phyloP scores from a whole-genome alignment of 495 filamentous ascomycete species.

The Staphylotrichum longicolle region DNA sequence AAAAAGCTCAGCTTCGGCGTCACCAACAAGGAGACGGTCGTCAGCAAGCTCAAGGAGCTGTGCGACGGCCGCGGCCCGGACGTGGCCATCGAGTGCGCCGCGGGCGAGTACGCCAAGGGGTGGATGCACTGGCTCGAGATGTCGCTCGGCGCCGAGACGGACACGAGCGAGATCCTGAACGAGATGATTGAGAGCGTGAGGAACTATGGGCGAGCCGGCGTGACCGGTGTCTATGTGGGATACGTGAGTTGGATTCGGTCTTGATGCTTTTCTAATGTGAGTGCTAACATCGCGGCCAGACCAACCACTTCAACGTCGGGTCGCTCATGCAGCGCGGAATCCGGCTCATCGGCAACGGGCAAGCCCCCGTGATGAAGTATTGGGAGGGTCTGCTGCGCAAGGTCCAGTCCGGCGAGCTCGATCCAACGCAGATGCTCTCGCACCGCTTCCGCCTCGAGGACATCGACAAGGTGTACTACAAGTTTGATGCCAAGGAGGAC shows the following conservation, averaged over 20 bases:
- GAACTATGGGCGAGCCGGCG: constrained; percentile 70
- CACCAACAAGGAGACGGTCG: constrained; percentile 57
- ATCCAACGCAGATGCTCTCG: constrained; percentile 75
- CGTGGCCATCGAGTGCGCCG: constrained; percentile 78
- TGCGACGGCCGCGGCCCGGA: constrained; percentile 65
- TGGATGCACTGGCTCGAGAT: constrained; percentile 78
- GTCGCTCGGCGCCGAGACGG: constrained; percentile 72
- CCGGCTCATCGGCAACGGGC: constrained; percentile 77
- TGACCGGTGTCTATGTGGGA: constrained; percentile 81
- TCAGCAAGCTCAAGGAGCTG: constrained; percentile 69
- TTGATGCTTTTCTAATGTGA: no score
- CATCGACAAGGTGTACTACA: constrained; percentile 64
- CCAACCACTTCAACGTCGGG: constrained; percentile 80
- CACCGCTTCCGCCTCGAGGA: constrained; percentile 77
- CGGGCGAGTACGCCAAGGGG: constrained; percentile 82
- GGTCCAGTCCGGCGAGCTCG: constrained; percentile 67
- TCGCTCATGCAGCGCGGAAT: constrained; percentile 85
- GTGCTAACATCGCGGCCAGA: constrained; percentile 39
- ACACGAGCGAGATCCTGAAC: constrained; percentile 83
- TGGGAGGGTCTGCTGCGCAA: constrained; percentile 71
- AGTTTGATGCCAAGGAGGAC: constrained; percentile 66
- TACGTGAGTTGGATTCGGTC: constrained; percentile 55
- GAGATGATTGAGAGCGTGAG: constrained; percentile 79
- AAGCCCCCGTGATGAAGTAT: constrained; percentile 81
- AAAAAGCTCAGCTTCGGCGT: constrained; percentile 47